Evolutionary conservation across 176 grass and related monocot genomes (phyloP), one percentile per base, ranked within the genome.

Genomic region (Puya raimondii): DNA sequence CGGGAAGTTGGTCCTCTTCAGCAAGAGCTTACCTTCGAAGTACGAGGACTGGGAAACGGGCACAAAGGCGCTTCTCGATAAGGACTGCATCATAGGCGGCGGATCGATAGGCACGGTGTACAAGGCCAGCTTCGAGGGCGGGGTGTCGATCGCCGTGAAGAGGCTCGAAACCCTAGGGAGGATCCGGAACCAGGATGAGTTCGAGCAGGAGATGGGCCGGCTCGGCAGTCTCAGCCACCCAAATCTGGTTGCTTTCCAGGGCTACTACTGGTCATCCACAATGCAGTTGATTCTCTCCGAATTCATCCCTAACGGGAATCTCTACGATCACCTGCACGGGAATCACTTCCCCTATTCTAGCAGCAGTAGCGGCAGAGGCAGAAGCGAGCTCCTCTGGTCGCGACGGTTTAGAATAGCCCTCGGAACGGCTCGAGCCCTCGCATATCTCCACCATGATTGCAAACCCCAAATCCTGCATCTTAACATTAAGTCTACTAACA

Each of bases 1-100:
- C 0, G 94, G 94, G 68, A 99, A 99, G 63, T 72, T 99, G 75
- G 90, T 93, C 63, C 87, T 99, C 76, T 99, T 99, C 90, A 99
- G 85, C 80, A 93, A 91, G 84, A 99, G 84, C 70, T 66, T 99
- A 71, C 94, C 94, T 59, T 93, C 86, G 10, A 89, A 86, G 75
- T 99, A 99, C 13, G 85, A 99, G 83, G 94, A 99, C 69, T 99
- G 94, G 94, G 86, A 99, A 59, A 53, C 85, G 18, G 94, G 94
- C 65, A 99, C 94, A 3, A 93, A 88, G 80, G 90, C 94, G 12
- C 51, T 99, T 33, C 72, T 99, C 68, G 94, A 99, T 63, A 93
- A 90, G 76, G 85, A 99, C 50, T 99, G 90, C 74, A 80, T 99
- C 47, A 49, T 99, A 79, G 94, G 94, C 29, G 85, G 79, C 42